Conservation (phyloP, 805 yeast species). For the Grigorovia jiainica region DNA sequence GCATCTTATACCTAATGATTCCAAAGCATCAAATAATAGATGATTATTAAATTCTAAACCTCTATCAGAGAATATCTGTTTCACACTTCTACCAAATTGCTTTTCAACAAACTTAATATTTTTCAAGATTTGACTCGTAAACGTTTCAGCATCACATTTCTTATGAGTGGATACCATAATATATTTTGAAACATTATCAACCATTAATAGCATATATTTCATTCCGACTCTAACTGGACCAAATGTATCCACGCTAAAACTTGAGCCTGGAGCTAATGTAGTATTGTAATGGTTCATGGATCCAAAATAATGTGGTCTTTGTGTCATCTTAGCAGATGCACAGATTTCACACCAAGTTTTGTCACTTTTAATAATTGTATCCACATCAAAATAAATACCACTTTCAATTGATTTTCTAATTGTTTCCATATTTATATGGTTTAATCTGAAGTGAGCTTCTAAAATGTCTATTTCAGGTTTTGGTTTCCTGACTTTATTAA, state of each 20-base stretch:
- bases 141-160: not conserved
- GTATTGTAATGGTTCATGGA: conserved; percentile 5
- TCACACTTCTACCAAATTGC: conserved; percentile 1
- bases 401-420: not conserved
- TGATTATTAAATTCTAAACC: conserved; percentile 5
- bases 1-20: not conserved
- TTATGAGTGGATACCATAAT: conserved; percentile 3
- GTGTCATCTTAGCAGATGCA: conserved; percentile 1
- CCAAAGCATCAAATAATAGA: not conserved
- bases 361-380: not conserved
- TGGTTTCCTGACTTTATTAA: too few species aligned
- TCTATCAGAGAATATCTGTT: conserved; percentile 2
- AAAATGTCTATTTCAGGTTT: not conserved
- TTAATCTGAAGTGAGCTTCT: conserved; percentile 3
- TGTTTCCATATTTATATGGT: not conserved
- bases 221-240: conserved; percentile 5
- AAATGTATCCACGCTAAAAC: conserved; percentile 5
- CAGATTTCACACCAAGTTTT: conserved; percentile 2
- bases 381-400: not conserved
- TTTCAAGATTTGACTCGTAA: not conserved
- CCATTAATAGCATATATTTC: conserved; percentile 5
- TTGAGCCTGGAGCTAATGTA: conserved; percentile 2
- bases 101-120: conserved; percentile 2
- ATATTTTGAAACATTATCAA: conserved; percentile 7
- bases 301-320: conserved; percentile 2